Evolutionary conservation across 1,139 yeast species (phyloP).

Genomic region (Kodamaea sp.): DNA sequence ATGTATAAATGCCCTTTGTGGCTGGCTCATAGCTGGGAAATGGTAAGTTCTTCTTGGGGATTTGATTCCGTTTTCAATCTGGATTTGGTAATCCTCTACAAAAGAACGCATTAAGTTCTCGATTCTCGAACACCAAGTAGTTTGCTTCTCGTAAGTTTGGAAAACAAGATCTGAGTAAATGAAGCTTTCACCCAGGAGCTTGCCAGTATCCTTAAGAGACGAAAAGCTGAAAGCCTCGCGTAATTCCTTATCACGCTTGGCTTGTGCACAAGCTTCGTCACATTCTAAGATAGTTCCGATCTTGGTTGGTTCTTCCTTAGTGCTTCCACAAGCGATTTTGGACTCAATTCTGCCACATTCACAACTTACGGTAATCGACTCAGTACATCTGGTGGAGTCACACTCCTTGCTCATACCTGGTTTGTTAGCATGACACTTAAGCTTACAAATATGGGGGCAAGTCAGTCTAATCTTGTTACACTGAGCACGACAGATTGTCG

Average conservation of each 20-base stretch:
- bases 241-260: conserved; percentile 60
- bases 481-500: conserved; percentile 49
- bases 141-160: conserved; percentile 49
- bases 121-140: conserved; percentile 63
- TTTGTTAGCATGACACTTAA: conserved; percentile 64
- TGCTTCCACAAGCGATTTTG: conserved; percentile 56
- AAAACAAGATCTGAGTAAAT: conserved; percentile 49
- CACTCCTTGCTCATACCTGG: conserved; percentile 36
- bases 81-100: conserved; percentile 32
- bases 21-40: conserved; percentile 71
- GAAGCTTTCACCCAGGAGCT: conserved; percentile 17
- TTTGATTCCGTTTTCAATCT: conserved; percentile 16
- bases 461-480: conserved; percentile 53
- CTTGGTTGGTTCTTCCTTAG: conserved; percentile 24
- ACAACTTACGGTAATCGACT: conserved; percentile 53
- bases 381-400: conserved; percentile 47
- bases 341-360: conserved; percentile 59
- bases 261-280: conserved; percentile 68
- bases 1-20: conserved; percentile 73
- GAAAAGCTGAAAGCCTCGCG: conserved; percentile 59
- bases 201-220: conserved; percentile 21
- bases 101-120: conserved; percentile 56
- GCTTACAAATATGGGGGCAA: conserved; percentile 68
- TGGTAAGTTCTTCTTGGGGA: conserved; percentile 38
- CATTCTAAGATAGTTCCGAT: conserved; percentile 51